Evolutionary conservation across 768 basidiomycete genomes (phyloP), one percentile per base, ranked within the genome.

Genomic region (Lenzites betulinus): DNA sequence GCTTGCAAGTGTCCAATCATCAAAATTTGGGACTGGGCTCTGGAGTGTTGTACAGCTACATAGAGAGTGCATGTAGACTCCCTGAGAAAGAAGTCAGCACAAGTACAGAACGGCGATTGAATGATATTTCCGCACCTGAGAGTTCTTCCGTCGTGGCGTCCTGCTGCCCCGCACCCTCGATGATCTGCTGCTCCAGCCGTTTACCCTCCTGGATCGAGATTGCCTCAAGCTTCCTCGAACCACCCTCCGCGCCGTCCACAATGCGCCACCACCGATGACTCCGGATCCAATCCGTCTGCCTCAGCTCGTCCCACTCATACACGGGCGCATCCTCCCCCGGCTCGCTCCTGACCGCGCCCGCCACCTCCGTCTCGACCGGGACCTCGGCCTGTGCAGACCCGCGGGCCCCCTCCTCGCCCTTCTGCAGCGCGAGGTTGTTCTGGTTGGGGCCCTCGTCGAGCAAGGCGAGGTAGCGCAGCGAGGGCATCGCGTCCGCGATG

Each of bases 131-230:
- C n/a, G n/a, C n/a, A n/a, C n/a, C n/a, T n/a, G n/a, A n/a, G n/a
- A n/a, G n/a, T n/a, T n/a, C n/a, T n/a, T n/a, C n/a, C n/a, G n/a
- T n/a, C n/a, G n/a, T n/a, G n/a, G n/a, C n/a, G n/a, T n/a, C n/a
- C n/a, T n/a, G n/a, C n/a, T 36, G 35, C 13, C 13, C 13, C 35
- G 35, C 35, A 13, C 35, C 13, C 7, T 36, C 35, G 35, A 36
- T 13, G 13, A 36, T 36, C 35, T 36, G 7, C 35, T 36, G 35
- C 13, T 36, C 7, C 35, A 36, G 13, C 7, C 35, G 35, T 36
- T 59, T 51, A 33, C 58, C 51, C 25, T 51, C 58, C 18, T 44
- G n/a, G 22, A 22, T n/a, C n/a, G 58, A 44, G 42, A 59, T 52
- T 12, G 20, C 18, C 51, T 44, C 39, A 2, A 59, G 22, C 3